Percentiles rank a stretch among this genome's conserved stretches.
Conservation (phyloP, 768 basidiomycete genomes). For the Calocera viscosa region DNA sequence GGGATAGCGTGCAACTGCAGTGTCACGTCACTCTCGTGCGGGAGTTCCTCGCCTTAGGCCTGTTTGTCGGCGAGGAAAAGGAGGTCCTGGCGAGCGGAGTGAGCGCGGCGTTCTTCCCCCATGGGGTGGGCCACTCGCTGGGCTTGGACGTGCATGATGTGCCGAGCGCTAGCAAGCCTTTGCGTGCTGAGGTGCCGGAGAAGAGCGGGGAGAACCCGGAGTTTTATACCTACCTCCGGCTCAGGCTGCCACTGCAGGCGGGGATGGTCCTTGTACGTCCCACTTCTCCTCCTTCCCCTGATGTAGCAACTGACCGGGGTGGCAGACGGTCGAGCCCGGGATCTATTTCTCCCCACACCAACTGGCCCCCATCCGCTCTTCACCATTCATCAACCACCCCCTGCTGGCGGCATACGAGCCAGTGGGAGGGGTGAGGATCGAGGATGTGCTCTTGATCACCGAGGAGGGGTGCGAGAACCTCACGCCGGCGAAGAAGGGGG, state of each 20-base stretch:
- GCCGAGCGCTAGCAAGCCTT: slow-evolving; percentile 67
- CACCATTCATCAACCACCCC: slow-evolving; percentile 54
- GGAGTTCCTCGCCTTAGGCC: slow-evolving; percentile 71
- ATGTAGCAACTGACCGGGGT: background rate
- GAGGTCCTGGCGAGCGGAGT: slow-evolving; percentile 65
- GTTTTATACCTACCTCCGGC: slow-evolving; percentile 69
- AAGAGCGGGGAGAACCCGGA: slow-evolving; percentile 36
- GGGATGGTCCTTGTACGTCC: slow-evolving; percentile 74
- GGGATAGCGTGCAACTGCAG: slow-evolving; percentile 76
- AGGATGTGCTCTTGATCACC: slow-evolving; percentile 79
- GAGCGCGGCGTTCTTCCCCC: slow-evolving; percentile 83
- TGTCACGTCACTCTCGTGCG: slow-evolving; percentile 73
- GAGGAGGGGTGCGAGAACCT: slow-evolving; percentile 65
- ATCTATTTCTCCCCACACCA: slow-evolving; percentile 75
- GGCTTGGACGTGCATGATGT: slow-evolving; percentile 94
- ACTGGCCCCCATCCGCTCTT: slow-evolving; percentile 49
- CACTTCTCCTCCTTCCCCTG: background rate
- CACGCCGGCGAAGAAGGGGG: slow-evolving; percentile 72
- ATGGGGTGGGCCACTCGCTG: slow-evolving; percentile 81
- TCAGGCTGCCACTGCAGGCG: slow-evolving; percentile 55
- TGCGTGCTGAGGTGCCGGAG: slow-evolving; percentile 39
- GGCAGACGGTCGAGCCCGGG: slow-evolving; percentile 80
- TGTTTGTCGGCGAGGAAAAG: slow-evolving; percentile 64
- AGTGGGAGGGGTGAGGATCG: slow-evolving; percentile 87
- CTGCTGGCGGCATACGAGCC: slow-evolving; percentile 57